Conservation (phyloP, 768 basidiomycete species). For the Boletus tomentosulus region DNA sequence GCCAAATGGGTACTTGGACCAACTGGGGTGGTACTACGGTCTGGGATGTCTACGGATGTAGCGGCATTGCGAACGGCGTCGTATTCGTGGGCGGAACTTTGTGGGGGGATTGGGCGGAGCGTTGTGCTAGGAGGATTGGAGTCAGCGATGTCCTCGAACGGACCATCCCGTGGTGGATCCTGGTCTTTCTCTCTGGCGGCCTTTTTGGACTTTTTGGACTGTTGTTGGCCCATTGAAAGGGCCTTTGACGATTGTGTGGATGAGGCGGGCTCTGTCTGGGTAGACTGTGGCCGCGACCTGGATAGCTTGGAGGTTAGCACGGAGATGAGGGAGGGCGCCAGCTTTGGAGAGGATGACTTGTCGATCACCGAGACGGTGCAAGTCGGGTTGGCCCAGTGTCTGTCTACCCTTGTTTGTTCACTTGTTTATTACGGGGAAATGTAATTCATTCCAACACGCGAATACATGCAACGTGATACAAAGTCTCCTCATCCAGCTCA, state of each 20-base stretch:
- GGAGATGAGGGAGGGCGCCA: constrained; percentile 81
- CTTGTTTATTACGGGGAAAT: constrained; percentile 28
- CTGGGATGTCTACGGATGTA: constrained; percentile 32
- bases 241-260: constrained; percentile 34
- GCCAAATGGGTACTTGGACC: constrained; percentile 41
- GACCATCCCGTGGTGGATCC: constrained; percentile 41
- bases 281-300: constrained; percentile 70
- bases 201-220: constrained; percentile 79
- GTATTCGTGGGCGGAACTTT: constrained; percentile 36
- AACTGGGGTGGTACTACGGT: constrained; percentile 30
- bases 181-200: constrained; percentile 65
- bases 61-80: constrained; percentile 31
- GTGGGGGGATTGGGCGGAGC: constrained; percentile 36
- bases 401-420: constrained; percentile 33
- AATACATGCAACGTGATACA: constrained; percentile 17
- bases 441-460: constrained; percentile 17
- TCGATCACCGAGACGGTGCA: constrained; percentile 26
- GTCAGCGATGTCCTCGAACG: constrained; percentile 38
- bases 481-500: constrained; percentile 37
- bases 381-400: constrained; percentile 21
- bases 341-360: constrained; percentile 42
- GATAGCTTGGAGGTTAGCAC: constrained; percentile 66
- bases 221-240: constrained; percentile 75
- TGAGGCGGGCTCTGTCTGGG: constrained; percentile 61
- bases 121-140: constrained; percentile 42